phyloP scores from a whole-genome alignment of 352 stramenopile genomes.

The Phytophthora vignae region DNA sequence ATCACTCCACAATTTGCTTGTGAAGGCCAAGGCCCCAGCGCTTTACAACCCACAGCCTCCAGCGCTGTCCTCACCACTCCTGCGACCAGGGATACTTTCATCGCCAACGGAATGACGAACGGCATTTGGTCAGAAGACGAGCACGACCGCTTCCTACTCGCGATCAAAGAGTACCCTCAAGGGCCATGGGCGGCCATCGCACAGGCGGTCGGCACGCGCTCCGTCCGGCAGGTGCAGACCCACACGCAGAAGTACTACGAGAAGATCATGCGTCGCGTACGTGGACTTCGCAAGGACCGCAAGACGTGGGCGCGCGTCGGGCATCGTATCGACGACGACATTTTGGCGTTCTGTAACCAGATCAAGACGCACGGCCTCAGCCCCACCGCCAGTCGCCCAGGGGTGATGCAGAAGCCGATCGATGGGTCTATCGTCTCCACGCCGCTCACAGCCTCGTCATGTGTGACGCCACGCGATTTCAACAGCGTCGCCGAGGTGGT shows the following conservation, averaged over 20 bases:
- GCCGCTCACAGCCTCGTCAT: background rate
- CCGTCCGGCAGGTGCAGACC: conserved; percentile 71
- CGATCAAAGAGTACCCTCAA: conserved; percentile 52
- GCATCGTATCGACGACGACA: conserved; percentile 66
- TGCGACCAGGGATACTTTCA: background rate
- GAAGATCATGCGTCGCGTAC: conserved; percentile 71
- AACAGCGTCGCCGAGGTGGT: background rate
- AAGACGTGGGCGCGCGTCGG: conserved; percentile 54
- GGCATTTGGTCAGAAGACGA: conserved; percentile 67
- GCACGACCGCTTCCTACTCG: conserved; percentile 62
- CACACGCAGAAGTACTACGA: conserved; percentile 77
- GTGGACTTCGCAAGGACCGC: conserved; percentile 58
- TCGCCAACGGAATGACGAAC: background rate
- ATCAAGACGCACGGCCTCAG: conserved; percentile 39
- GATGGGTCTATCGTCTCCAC: background rate
- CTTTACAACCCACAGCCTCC: background rate
- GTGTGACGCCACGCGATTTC: conserved; percentile 16
- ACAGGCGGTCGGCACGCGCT: conserved; percentile 52
- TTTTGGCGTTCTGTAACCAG: conserved; percentile 55
- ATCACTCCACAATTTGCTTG: background rate
- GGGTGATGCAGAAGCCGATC: conserved; percentile 1
- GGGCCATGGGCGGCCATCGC: conserved; percentile 56
- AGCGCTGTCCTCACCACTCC: background rate
- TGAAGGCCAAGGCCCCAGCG: background rate
- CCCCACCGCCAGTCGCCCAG: background rate